Evolutionary conservation across 805 yeast species (phyloP).

Genomic region (Metschnikowia kunwiensis): DNA sequence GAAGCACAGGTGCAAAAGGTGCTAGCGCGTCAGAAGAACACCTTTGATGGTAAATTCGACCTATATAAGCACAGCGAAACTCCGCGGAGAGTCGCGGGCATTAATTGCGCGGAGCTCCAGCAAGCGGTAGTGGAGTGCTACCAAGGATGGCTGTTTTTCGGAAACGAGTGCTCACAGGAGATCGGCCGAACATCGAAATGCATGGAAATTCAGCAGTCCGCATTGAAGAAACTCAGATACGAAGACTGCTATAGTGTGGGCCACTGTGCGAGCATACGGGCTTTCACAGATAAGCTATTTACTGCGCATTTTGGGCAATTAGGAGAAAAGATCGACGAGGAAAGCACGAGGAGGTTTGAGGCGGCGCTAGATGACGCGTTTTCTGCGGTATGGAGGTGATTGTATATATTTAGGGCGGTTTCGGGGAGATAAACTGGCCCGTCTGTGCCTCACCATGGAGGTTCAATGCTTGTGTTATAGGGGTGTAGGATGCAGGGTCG

Average conservation of each 20-base stretch:
- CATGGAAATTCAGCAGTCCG: slow-evolving; percentile 33
- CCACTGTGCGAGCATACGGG: slow-evolving; percentile 38
- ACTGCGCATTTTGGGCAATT: slow-evolving; percentile 36
- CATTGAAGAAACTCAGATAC: slow-evolving; percentile 33
- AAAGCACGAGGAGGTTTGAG: slow-evolving; percentile 25
- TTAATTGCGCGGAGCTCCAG: slow-evolving; percentile 43
- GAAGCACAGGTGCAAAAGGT: slow-evolving; percentile 28
- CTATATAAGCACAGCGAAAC: slow-evolving; percentile 29
- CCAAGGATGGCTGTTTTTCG: slow-evolving; percentile 29
- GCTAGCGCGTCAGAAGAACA: slow-evolving; percentile 17
- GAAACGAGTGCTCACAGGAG: slow-evolving; percentile 31
- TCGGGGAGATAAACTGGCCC: neutral
- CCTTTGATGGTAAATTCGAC: slow-evolving; percentile 28
- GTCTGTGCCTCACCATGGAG: no score
- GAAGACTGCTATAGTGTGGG: slow-evolving; percentile 32
- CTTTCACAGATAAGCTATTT: slow-evolving; percentile 35
- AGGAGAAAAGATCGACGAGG: slow-evolving; percentile 31
- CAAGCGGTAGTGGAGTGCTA: slow-evolving; percentile 36
- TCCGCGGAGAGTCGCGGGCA: slow-evolving; percentile 24
- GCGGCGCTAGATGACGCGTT: slow-evolving; percentile 31
- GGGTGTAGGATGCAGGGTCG: no score
- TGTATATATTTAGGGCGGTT: slow-evolving; percentile 10
- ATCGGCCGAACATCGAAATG: slow-evolving; percentile 28
- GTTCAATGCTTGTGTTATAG: no score
- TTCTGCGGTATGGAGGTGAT: slow-evolving; percentile 32